Base-by-base conservation (phyloP, 306 rosid genomes). In the Quillaja saponaria region DNA sequence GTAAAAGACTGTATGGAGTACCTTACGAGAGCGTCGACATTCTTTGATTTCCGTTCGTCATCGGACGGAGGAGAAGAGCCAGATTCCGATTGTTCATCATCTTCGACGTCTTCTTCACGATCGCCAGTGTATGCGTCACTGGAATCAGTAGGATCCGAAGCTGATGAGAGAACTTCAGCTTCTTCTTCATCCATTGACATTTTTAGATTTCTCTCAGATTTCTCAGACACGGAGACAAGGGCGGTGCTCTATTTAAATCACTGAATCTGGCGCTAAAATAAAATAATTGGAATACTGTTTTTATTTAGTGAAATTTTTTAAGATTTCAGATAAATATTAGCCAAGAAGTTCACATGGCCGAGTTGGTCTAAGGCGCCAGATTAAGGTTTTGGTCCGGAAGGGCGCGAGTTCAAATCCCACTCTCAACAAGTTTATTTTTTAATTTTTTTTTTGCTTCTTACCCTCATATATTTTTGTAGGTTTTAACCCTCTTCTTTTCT, bases 11-110 rank as follows among this genome's bases (percentile, higher is more conserved):
- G 6, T 1, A 37, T 10, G 40, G 20, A 49, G 35, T 28, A 85
- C 97, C 88, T 82, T 61, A 91, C 34, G 11, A 91, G 84, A 31
- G 98, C 98, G 25, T 91, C 90, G 33, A 91, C 96, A 40, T 91
- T 91, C 69, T 84, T 77, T 52, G 85, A 88, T 75, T 91, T 91
- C 37, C 76, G 84, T 58, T 82, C 77, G 12, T 69, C 81, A 4
- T 45, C 76, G 15, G 72, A 44, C 28, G 76, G 74, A 58, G 51
- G 73, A 39, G 57, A 71, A 57, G 18, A 50, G 10, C 33, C 39
- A 34, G 49, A 38, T 47, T 18, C 31, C 19, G 45, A 47, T 10
- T n/a, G 34, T 3, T 61, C 54, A 13, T 61, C 55, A 8, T 50
- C 47, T 53, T 73, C 49, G 20, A 68, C 67, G 8, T 14, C 78